These are phyloP conservation scores for Cymbidium sinense DNA, from an alignment of 106 monocot genomes.

Conservation along the genomic window DNA sequence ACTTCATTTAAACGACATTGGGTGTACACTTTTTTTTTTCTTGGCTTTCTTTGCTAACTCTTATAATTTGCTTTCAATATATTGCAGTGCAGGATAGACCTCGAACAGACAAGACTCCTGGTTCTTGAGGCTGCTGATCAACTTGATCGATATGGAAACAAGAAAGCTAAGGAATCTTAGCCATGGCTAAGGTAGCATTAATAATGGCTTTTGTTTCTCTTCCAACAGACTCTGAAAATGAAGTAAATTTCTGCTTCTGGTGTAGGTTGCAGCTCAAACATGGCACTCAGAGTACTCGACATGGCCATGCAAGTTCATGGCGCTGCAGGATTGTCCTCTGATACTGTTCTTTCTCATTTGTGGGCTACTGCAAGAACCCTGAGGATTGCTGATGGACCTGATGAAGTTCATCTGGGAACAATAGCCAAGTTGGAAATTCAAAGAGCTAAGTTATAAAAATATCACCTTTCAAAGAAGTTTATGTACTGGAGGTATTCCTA, in stretches of 20 bases:
- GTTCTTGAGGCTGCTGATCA: conserved; percentile 90
- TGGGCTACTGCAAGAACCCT: conserved; percentile 87
- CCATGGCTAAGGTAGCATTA: conserved; percentile 83
- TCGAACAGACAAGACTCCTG: conserved; percentile 71
- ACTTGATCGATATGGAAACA: conserved; percentile 80
- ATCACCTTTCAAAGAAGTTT: no score
- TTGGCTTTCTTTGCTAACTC: not conserved
- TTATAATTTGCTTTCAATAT: not conserved
- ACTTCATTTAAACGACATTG: no score
- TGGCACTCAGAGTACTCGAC: conserved; percentile 90
- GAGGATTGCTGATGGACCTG: conserved; percentile 93
- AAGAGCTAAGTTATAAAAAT: conserved; percentile 49
- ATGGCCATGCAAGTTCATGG: conserved; percentile 96
- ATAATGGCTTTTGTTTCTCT: not conserved
- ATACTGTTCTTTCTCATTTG: conserved; percentile 76
- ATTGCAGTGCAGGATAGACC: conserved; percentile 69
- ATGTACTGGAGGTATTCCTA: no score
- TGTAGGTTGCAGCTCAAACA: conserved; percentile 86
- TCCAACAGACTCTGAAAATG: not conserved
- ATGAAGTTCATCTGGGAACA: conserved; percentile 96
- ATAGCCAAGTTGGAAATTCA: conserved; percentile 86
- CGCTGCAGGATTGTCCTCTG: conserved; percentile 83
- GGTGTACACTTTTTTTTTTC: not conserved
- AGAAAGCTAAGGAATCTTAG: conserved; percentile 76
- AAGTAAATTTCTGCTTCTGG: not conserved